These are phyloP conservation scores for Nidularia pulvinata DNA, from an alignment of 768 basidiomycete species.

Conservation along the genomic window DNA sequence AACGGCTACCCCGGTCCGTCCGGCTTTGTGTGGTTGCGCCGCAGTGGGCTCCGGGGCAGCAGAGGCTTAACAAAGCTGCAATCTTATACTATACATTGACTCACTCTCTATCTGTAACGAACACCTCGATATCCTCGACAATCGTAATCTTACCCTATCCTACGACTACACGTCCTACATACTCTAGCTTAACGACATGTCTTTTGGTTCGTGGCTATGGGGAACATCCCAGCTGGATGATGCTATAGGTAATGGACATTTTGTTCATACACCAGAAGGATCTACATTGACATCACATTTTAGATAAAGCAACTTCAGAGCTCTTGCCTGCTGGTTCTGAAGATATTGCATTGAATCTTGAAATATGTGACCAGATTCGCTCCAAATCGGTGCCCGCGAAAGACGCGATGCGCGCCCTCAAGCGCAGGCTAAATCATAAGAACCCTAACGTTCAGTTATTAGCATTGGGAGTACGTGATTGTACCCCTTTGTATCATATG, in stretches of 20 bases:
- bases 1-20: too few relatives aligned
- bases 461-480: conserved; percentile 68
- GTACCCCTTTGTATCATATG: neutral
- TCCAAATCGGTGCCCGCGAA: conserved; percentile 88
- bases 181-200: too few relatives aligned
- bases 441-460: conserved; percentile 95
- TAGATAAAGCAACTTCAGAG: conserved; percentile 96
- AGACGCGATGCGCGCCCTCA: conserved; percentile 87
- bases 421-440: conserved; percentile 86
- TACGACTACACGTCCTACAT: too few relatives aligned
- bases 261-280: too few relatives aligned
- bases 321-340: conserved; percentile 79
- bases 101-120: too few relatives aligned
- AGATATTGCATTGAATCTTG: conserved; percentile 91
- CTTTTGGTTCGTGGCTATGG: conserved; percentile 56
- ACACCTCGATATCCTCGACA: too few relatives aligned
- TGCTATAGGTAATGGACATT: conserved; percentile 54
- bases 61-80: too few relatives aligned
- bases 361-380: conserved; percentile 96
- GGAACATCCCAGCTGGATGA: conserved; percentile 83
- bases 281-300: conserved; percentile 3
- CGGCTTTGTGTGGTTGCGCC: too few relatives aligned
- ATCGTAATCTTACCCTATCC: too few relatives aligned
- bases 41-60: too few relatives aligned
- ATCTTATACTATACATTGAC: too few relatives aligned